A percentile compares a stretch with the other conserved stretches of the same genome.
phyloP scores from a whole-genome alignment of 768 basidiomycete species.

The Pholiota conissans region DNA sequence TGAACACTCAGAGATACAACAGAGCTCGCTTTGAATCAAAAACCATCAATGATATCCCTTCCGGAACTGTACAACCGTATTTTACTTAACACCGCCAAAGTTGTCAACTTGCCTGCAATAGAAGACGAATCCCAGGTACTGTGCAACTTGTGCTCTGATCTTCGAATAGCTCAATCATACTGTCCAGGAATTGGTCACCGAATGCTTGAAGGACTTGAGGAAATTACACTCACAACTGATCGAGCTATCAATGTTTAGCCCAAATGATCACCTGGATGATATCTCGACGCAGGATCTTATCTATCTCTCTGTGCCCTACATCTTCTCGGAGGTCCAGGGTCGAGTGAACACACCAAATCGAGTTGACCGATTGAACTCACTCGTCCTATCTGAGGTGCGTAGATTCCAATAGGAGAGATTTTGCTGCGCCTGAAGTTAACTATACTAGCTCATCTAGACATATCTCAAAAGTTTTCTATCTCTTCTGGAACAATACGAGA shows the following conservation, averaged over 20 bases:
- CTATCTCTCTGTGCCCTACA: constrained; percentile 74
- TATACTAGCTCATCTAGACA: constrained; percentile 37
- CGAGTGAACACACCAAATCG: constrained; percentile 56
- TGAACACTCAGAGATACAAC: too few species aligned
- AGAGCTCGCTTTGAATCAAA: neutral
- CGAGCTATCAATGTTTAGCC: constrained; percentile 73
- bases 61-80: constrained; percentile 36
- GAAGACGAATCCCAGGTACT: constrained; percentile 45
- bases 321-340: constrained; percentile 63
- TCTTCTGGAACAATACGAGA: constrained; percentile 61
- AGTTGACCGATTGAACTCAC: constrained; percentile 53
- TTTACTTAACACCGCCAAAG: constrained; percentile 39
- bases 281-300: constrained; percentile 74
- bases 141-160: neutral
- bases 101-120: constrained; percentile 37
- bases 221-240: constrained; percentile 53
- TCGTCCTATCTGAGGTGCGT: constrained; percentile 62
- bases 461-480: constrained; percentile 47
- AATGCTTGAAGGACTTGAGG: constrained; percentile 56
- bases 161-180: neutral
- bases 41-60: constrained; percentile 29
- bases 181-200: constrained; percentile 56
- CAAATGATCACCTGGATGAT: constrained; percentile 83
- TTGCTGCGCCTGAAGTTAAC: constrained; percentile 16
- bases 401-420: neutral